Evolutionary conservation across 352 stramenopile genomes (phyloP), one percentile per base, ranked within the genome.

Genomic region (Phytophthora brassicae): DNA sequence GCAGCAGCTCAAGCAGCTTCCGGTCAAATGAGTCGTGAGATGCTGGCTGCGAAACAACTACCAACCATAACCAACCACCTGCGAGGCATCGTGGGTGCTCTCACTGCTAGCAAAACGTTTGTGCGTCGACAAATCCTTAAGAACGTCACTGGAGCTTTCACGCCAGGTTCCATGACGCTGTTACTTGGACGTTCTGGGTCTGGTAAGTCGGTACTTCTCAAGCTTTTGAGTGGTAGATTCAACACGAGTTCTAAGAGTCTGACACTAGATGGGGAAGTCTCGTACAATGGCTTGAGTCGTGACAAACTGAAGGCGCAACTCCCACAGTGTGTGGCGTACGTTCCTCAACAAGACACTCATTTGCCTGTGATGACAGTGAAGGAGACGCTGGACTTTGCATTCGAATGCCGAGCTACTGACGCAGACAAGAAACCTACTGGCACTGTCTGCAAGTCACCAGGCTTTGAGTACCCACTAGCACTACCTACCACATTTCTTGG

Each of bases 331-430:
- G 70, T 81, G 22, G 49, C 77, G 6, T 82, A 79, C 53, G 69
- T 84, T 4, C 58, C 60, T 0, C 77, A 86, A 57, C 69, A 82
- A 50, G 94, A 98, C 69, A 64, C 60, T 2, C 94, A 98, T 77
- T 66, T 86, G 20, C 68, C 92, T 1, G 70, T 82, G 8, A 70
- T 98, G 45, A 98, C 91, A 1, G 95, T 98, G 1, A 74, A 90
- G 51, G 94, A 98, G 68, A 98, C 95, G 22, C 82, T 98, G 36
- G 74, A 88, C 22, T 98, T 98, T 71, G 87, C 94, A 9, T 96
- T 90, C 60, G 84, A 94, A 41, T 96, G 84, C 64, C 86, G 83
- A 19, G 62, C 59, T n/a, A 75, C 71, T 45, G 74, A 70, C 26
- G 22, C 56, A 3, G 36, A 64, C 35, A 48, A 50, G 11, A 73